Evolutionary conservation across 106 monocot genomes (phyloP).

Genomic region (Apostasia shenzhenica): DNA sequence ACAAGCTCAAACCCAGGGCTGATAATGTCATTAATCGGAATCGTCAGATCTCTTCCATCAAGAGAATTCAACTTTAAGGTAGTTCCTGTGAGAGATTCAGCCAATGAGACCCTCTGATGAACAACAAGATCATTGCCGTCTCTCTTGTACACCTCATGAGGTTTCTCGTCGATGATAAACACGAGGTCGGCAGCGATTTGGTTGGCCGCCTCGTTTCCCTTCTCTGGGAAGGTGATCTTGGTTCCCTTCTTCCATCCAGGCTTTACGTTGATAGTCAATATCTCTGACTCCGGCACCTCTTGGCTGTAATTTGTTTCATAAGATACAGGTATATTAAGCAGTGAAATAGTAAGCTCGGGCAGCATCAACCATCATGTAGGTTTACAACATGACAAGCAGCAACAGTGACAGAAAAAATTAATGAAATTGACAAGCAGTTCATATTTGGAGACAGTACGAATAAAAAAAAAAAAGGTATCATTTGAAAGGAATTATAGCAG

Average conservation of each 20-base stretch:
- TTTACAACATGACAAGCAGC: too few species aligned
- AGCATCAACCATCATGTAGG: too few species aligned
- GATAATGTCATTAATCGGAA: slow-evolving; percentile 49
- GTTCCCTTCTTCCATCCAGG: slow-evolving; percentile 96
- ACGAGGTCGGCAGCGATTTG: slow-evolving; percentile 59
- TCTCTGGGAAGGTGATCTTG: slow-evolving; percentile 77
- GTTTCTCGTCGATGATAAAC: slow-evolving; percentile 86
- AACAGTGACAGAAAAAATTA: too few species aligned
- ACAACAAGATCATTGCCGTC: slow-evolving; percentile 78
- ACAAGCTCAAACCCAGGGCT: slow-evolving; percentile 51
- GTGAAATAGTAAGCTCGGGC: background rate
- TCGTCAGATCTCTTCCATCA: slow-evolving; percentile 46
- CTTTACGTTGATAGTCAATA: slow-evolving; percentile 63
- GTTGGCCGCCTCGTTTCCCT: slow-evolving; percentile 54
- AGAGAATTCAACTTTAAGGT: slow-evolving; percentile 37
- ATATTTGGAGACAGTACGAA: too few species aligned
- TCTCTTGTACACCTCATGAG: slow-evolving; percentile 61
- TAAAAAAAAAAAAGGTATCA: too few species aligned
- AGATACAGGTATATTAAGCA: background rate
- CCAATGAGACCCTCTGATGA: slow-evolving; percentile 41
- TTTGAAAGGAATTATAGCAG: too few species aligned
- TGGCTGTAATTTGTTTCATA: slow-evolving; percentile 25
- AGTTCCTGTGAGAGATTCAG: slow-evolving; percentile 61
- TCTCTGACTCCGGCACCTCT: slow-evolving; percentile 46
- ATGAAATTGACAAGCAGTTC: too few species aligned